These are phyloP conservation scores for Talaromyces islandicus DNA, from an alignment of 2,329 filamentous ascomycete species.

Conservation along the genomic window DNA sequence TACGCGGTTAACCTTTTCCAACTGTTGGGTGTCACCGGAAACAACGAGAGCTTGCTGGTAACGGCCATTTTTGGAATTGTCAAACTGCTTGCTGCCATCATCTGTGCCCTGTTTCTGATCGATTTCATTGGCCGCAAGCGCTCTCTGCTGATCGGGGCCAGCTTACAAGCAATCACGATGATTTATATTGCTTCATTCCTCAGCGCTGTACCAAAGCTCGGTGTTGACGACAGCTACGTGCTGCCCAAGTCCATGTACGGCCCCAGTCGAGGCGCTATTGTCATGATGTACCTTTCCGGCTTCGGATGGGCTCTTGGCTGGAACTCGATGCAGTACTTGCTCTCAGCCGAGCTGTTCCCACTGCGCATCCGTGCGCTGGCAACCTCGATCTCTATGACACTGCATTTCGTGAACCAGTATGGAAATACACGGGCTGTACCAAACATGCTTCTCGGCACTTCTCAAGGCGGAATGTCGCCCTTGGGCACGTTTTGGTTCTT, in stretches of 20 bases:
- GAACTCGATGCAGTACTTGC: slow-evolving; percentile 73
- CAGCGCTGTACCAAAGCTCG: slow-evolving; percentile 54
- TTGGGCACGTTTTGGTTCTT: slow-evolving; percentile 76
- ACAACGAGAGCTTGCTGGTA: slow-evolving; percentile 63
- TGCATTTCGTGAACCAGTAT: slow-evolving; percentile 75
- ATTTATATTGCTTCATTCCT: slow-evolving; percentile 58
- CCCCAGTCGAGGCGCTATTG: slow-evolving; percentile 62
- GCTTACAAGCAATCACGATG: slow-evolving; percentile 56
- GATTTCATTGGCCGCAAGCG: slow-evolving; percentile 73
- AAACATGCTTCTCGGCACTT: slow-evolving; percentile 60
- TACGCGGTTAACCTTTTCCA: slow-evolving; percentile 70
- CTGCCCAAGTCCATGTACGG: slow-evolving; percentile 17
- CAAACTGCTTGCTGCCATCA: slow-evolving; percentile 61
- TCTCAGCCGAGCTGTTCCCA: slow-evolving; percentile 73
- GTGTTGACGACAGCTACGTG: slow-evolving; percentile 28
- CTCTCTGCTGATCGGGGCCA: slow-evolving; percentile 55
- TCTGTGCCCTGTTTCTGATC: slow-evolving; percentile 72
- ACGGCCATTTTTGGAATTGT: slow-evolving; percentile 72
- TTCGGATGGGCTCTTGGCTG: slow-evolving; percentile 52
- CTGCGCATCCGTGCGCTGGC: slow-evolving; percentile 66
- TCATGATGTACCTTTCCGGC: slow-evolving; percentile 66
- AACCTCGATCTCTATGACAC: slow-evolving; percentile 67
- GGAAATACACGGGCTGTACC: slow-evolving; percentile 71
- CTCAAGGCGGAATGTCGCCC: slow-evolving; percentile 38
- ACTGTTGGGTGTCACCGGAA: slow-evolving; percentile 63